Conservation (phyloP, 2,329 filamentous ascomycete genomes). For the Fusarium tupiense region DNA sequence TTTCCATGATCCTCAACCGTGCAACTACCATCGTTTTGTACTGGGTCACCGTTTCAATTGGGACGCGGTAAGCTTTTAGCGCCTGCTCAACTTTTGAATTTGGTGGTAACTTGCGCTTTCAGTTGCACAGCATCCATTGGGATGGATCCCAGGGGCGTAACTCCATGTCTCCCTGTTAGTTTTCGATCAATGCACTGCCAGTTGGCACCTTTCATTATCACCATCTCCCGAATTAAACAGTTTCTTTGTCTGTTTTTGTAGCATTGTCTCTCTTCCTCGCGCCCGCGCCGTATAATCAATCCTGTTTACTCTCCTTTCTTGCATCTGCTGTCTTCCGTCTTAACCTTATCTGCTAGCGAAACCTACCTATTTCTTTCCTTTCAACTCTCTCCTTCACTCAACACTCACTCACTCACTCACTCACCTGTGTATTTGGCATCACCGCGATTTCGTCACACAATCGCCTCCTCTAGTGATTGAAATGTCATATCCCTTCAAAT, state of each 20-base stretch:
- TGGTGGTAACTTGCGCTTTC: neutral
- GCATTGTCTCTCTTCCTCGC: neutral
- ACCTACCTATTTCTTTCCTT: neutral
- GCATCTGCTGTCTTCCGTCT: neutral
- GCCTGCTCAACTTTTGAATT: neutral
- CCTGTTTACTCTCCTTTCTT: neutral
- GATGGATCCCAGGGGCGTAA: constrained; percentile 4
- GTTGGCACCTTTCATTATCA: constrained; percentile 18
- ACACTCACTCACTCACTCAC: neutral
- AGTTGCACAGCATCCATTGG: constrained; percentile 2
- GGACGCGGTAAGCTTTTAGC: constrained; percentile 25
- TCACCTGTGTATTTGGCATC: neutral
- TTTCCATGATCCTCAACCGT: constrained; percentile 15
- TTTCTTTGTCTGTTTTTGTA: neutral
- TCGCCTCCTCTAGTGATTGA: neutral
- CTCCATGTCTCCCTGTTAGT: neutral
- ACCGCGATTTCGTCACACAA: neutral
- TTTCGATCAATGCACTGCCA: constrained; percentile 14
- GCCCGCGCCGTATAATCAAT: neutral
- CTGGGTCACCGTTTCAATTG: constrained; percentile 11
- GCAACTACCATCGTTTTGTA: neutral
- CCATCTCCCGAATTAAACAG: neutral
- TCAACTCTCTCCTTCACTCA: neutral
- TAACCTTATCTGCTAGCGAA: neutral
- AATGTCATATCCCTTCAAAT: constrained; percentile 34